Evolutionary conservation across 352 stramenopile species (phyloP).

Genomic region (Phytophthora fragariaefolia): DNA sequence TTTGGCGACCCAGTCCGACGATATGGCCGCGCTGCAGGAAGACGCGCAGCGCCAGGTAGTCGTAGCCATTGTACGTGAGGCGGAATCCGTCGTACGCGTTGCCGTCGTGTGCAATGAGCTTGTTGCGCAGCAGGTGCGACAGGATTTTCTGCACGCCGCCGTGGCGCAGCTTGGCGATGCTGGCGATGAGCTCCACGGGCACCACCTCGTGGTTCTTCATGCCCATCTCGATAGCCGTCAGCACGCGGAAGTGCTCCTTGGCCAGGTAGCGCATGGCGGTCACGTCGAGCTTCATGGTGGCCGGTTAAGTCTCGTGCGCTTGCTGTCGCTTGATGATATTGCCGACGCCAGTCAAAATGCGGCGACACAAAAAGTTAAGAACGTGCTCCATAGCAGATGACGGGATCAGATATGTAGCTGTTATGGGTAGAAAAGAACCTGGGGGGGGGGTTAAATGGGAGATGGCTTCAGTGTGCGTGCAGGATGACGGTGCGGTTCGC

Average conservation of each 20-base stretch:
- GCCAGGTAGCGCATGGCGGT: slow-evolving; percentile 94
- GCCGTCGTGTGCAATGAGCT: slow-evolving; percentile 98
- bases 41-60: slow-evolving; percentile 97
- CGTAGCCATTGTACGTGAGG: slow-evolving; percentile 99
- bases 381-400: slow-evolving; percentile 1
- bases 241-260: slow-evolving; percentile 97
- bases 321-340: slow-evolving; percentile 21
- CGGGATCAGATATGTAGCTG: slow-evolving; percentile 1
- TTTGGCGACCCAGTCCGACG: slow-evolving; percentile 91
- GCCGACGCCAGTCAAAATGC: slow-evolving; percentile 30
- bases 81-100: slow-evolving; percentile 97
- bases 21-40: slow-evolving; percentile 95
- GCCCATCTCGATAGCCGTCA: slow-evolving; percentile 98
- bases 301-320: not conserved
- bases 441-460: too few relatives aligned
- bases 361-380: slow-evolving; percentile 1
- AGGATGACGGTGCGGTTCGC: slow-evolving; percentile 39
- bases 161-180: slow-evolving; percentile 97
- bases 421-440: slow-evolving; percentile 9
- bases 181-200: slow-evolving; percentile 96
- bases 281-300: slow-evolving; percentile 93
- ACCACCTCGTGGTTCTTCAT: slow-evolving; percentile 99
- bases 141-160: slow-evolving; percentile 98
- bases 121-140: slow-evolving; percentile 96
- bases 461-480: not conserved